phyloP scores from a whole-genome alignment of 768 basidiomycete genomes.

The Agaricus sinodeliciosus region DNA sequence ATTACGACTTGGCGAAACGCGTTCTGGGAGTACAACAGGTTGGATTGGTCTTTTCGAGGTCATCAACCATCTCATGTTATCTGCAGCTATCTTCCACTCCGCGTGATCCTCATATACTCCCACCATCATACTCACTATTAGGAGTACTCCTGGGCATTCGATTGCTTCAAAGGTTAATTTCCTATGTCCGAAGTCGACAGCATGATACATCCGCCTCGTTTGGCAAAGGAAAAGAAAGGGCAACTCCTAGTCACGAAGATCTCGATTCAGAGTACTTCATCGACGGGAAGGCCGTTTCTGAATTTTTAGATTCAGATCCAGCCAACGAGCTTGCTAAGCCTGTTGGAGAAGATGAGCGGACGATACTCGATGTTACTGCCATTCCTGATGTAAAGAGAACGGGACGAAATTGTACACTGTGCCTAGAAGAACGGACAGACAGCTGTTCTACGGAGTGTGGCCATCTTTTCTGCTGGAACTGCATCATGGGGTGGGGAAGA shows the following conservation, averaged over 20 bases:
- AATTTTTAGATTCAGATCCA: conserved; percentile 45
- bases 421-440: conserved; percentile 77
- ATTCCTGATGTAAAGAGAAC: conserved; percentile 49
- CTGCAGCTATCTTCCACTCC: conserved; percentile 67
- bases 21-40: conserved; percentile 68
- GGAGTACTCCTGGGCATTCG: conserved; percentile 66
- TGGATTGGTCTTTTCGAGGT: conserved; percentile 10
- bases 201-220: conserved; percentile 6
- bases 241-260: conserved; percentile 5
- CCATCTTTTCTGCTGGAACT: conserved; percentile 86
- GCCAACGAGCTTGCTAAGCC: conserved; percentile 48
- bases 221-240: conserved; percentile 24
- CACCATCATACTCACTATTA: conserved; percentile 83
- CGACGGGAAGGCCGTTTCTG: conserved; percentile 56
- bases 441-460: conserved; percentile 86
- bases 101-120: conserved; percentile 61
- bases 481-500: conserved; percentile 82
- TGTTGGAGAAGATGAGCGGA: conserved; percentile 67
- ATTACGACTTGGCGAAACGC: conserved; percentile 68
- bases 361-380: conserved; percentile 51
- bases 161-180: conserved; percentile 54
- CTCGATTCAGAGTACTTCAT: conserved; percentile 35
- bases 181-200: conserved; percentile 30
- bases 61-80: background rate
- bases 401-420: conserved; percentile 72